phyloP scores from a whole-genome alignment of 176 grass and related monocot genomes.

The Avena eriantha region DNA sequence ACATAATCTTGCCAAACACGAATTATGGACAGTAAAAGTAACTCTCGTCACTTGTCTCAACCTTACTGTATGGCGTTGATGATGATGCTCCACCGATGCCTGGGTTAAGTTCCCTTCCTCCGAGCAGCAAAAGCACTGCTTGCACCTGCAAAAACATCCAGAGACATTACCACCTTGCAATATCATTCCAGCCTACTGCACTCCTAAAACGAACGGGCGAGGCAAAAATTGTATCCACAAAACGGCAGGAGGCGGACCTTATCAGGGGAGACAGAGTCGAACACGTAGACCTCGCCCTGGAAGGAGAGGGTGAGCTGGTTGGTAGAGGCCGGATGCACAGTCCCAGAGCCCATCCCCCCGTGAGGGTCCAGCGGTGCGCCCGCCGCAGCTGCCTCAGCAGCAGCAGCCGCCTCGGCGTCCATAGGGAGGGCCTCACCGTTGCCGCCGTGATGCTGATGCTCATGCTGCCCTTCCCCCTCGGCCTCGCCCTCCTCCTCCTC shows the following conservation, averaged over 20 bases:
- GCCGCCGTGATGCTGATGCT: slow-evolving; percentile 39
- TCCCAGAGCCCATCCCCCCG: slow-evolving; percentile 36
- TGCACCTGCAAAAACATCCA: slow-evolving; percentile 65
- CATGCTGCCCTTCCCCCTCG: slow-evolving; percentile 43
- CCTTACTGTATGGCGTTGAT: slow-evolving; percentile 77
- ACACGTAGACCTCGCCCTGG: slow-evolving; percentile 97
- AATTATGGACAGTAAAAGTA: neutral
- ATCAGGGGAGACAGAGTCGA: slow-evolving; percentile 96
- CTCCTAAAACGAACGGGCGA: neutral
- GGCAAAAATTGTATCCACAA: neutral
- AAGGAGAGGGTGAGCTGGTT: slow-evolving; percentile 98
- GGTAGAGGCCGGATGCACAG: slow-evolving; percentile 37
- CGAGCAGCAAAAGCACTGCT: slow-evolving; percentile 92
- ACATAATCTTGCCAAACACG: neutral
- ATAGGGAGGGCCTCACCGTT: slow-evolving; percentile 46
- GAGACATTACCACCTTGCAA: neutral
- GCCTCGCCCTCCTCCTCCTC: slow-evolving; percentile 38
- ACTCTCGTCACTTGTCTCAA: slow-evolving; percentile 38
- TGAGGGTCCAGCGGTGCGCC: slow-evolving; percentile 52
- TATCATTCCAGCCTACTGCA: neutral
- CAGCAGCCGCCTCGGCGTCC: slow-evolving; percentile 65
- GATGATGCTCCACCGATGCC: slow-evolving; percentile 57
- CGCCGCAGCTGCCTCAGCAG: slow-evolving; percentile 37
- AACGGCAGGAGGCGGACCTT: slow-evolving; percentile 52
- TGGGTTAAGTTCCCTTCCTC: slow-evolving; percentile 82